phyloP scores from a whole-genome alignment of 371 early-diverging fungal genomes.

The Furculomyces boomerangus region DNA sequence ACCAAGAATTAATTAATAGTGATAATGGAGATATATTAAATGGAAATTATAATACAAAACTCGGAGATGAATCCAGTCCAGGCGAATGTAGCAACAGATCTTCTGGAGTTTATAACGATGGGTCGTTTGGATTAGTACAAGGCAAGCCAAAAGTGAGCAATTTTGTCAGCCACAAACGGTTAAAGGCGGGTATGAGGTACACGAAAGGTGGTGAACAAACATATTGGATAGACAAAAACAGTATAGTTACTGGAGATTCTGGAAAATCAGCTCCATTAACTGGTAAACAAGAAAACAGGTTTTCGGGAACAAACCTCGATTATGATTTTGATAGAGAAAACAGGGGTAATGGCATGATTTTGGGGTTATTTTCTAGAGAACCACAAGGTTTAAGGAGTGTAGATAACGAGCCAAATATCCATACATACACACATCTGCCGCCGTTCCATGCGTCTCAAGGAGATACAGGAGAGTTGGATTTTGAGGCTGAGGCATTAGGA shows the following conservation, averaged over 20 bases:
- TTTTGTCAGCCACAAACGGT: constrained; percentile 5
- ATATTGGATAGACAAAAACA: constrained; percentile 40
- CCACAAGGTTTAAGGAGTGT: not conserved
- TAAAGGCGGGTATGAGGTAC: constrained; percentile 63
- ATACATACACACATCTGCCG: constrained; percentile 5
- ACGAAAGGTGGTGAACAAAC: constrained; percentile 51
- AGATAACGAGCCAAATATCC: not conserved
- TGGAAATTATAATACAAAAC: too few relatives aligned
- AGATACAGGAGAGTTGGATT: constrained; percentile 6
- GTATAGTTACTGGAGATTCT: constrained; percentile 14
- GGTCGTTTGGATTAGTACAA: too few relatives aligned
- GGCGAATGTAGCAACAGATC: too few relatives aligned
- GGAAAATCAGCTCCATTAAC: constrained; percentile 7
- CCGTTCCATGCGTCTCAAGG: not conserved
- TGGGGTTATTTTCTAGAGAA: not conserved
- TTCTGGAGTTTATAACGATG: too few relatives aligned
- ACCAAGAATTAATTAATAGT: too few relatives aligned
- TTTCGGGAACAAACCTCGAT: not conserved
- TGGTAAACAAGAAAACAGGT: not conserved
- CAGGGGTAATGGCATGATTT: not conserved
- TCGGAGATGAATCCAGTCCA: too few relatives aligned
- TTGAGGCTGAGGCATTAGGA: constrained; percentile 16
- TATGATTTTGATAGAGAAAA: not conserved
- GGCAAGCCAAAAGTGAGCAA: too few relatives aligned
- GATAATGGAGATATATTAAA: too few relatives aligned